A percentile compares a stretch with the other conserved stretches of the same genome.
These are phyloP conservation scores for Fusarium sp. DNA, from an alignment of 2,329 filamentous ascomycete species.

Conservation along the genomic window DNA sequence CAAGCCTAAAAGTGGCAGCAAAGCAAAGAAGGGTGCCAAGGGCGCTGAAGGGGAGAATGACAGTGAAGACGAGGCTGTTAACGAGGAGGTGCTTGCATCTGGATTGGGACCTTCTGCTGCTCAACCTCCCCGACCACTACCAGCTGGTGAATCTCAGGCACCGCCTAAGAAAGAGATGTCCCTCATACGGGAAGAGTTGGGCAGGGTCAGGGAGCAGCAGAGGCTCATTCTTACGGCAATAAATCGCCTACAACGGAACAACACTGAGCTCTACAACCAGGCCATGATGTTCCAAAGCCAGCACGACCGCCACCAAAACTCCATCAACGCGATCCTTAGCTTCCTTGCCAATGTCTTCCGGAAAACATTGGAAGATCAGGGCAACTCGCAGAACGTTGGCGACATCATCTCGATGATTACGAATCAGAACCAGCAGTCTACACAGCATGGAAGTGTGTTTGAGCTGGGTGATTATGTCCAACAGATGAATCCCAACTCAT, in stretches of 20 bases:
- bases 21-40: conserved; percentile 66
- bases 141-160: conserved; percentile 59
- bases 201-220: conserved; percentile 86
- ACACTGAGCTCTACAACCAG: conserved; percentile 88
- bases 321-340: conserved; percentile 97
- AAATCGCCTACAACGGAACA: conserved; percentile 81
- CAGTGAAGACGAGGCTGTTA: conserved; percentile 64
- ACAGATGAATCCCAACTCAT: conserved; percentile 54
- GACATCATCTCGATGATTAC: conserved; percentile 86
- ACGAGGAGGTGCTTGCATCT: conserved; percentile 54
- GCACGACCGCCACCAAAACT: conserved; percentile 97
- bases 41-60: conserved; percentile 78
- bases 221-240: conserved; percentile 87
- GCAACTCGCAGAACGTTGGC: conserved; percentile 78
- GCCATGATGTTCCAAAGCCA: conserved; percentile 89
- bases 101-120: conserved; percentile 34
- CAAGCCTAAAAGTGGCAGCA: conserved; percentile 84
- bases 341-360: conserved; percentile 98
- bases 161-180: conserved; percentile 78
- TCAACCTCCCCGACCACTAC: conserved; percentile 49
- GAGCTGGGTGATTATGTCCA: conserved; percentile 70
- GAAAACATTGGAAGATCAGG: conserved; percentile 88
- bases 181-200: conserved; percentile 81
- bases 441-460: conserved; percentile 67
- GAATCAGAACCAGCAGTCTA: conserved; percentile 57